Base-by-base conservation (phyloP, 805 yeast genomes). In the Lachancea mirantina region DNA sequence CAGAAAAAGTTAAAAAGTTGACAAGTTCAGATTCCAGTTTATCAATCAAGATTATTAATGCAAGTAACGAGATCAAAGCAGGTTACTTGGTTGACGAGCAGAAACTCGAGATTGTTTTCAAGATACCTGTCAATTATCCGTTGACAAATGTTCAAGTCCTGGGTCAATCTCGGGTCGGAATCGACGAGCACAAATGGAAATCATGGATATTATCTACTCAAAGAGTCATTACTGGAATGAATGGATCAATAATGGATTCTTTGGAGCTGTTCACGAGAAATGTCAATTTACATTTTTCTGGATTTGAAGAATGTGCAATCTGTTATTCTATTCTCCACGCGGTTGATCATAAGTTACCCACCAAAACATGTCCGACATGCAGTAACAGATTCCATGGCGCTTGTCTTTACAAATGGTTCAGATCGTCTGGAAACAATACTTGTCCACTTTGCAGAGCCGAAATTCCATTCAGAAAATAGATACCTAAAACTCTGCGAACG, bases 351-450 rank as follows among this genome's bases (percentile, higher is more conserved):
- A 80, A 95, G 6, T 68, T 92, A 37, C 98, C 99, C 5, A 76
- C 85, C 30, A 88, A 85, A 59, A 70, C 70, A 3, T 92, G 99
- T 61, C 67, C 80, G 10, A 87, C 95, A 0, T 92, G 99, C 68
- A 76, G 76, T 50, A 89, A 92, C 66, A 84, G 82, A 55, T 92
- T 88, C 67, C 99, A 92, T 57, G 78, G 95, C 6, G 95, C 92
- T 3, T 92, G 99, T 67, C 65, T 92, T 26, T 88, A 85, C 67
- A 84, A 88, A 55, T 92, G 99, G 99, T 92, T 92, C 62, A 84
- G 84, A 64, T 87, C 95, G 45, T 83, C 95, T 9, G 94, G 92
- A 24, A 72, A 84, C 35, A 83, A 84, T 44, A 81, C 95, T 2
- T 92, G 99, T 64, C 99, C 99, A 23, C 65, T 92, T 51, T 92